A percentile compares a stretch with the other conserved stretches of the same genome.
Conservation (phyloP, 179 eudicot species). For the Beta lomatogona region DNA sequence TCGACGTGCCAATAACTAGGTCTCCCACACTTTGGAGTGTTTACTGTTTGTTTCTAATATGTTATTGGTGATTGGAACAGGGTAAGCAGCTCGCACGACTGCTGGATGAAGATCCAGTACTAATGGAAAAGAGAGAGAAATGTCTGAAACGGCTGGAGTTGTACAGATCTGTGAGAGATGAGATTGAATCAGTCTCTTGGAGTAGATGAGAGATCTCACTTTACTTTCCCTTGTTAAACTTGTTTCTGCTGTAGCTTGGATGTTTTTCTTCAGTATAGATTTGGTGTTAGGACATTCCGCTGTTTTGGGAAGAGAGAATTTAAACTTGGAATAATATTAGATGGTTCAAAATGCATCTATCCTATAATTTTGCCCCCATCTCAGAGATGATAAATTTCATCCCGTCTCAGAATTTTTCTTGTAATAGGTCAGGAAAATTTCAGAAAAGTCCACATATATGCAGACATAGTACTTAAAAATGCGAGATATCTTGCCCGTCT, state of each 20-base stretch:
- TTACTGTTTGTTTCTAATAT: background rate
- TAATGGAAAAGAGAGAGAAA: slow-evolving; percentile 49
- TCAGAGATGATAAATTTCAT: too few relatives aligned
- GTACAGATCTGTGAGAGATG: slow-evolving; percentile 56
- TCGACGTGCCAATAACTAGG: too few relatives aligned
- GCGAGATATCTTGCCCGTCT: too few relatives aligned
- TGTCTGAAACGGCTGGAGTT: slow-evolving; percentile 54
- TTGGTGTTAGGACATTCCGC: background rate
- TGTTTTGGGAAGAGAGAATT: too few relatives aligned
- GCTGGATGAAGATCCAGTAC: slow-evolving; percentile 50
- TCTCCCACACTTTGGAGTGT: too few relatives aligned
- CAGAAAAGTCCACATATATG: too few relatives aligned
- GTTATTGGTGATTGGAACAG: slow-evolving; percentile 23
- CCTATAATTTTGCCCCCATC: background rate
- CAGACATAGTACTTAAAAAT: too few relatives aligned
- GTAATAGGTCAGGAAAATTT: too few relatives aligned
- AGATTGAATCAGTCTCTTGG: slow-evolving; percentile 56
- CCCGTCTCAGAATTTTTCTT: too few relatives aligned
- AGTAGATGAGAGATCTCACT: slow-evolving; percentile 12
- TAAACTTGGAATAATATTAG: too few relatives aligned
- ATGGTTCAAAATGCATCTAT: background rate
- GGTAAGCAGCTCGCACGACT: slow-evolving; percentile 45
- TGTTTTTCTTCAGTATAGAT: background rate
- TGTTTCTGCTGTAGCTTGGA: background rate
- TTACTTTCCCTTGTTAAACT: background rate